Percentiles rank a stretch among this genome's conserved stretches.
Conservation (phyloP, 2,329 filamentous ascomycete genomes). For the Colletotrichum gloeosporioides region DNA sequence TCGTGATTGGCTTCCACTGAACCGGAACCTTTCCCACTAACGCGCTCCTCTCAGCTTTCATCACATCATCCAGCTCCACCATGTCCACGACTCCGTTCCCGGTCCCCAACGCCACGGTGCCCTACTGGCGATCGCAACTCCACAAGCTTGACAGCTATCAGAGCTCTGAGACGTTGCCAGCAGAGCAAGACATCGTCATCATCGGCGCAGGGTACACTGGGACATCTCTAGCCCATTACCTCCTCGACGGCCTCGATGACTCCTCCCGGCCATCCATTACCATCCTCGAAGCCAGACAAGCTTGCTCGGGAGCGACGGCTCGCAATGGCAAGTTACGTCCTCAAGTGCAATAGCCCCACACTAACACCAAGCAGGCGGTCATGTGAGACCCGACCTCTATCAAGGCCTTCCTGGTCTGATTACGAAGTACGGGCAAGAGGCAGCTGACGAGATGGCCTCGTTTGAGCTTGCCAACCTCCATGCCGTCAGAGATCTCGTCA, state of each 20-base stretch:
- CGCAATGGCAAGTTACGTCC: constrained; percentile 1
- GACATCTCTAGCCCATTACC: constrained; percentile 1
- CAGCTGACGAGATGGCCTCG: constrained; percentile 27
- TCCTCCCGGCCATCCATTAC: not conserved
- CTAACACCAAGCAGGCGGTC: constrained; percentile 2
- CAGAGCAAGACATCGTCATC: constrained; percentile 18
- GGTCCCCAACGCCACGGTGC: not conserved
- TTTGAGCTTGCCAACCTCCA: constrained; percentile 23
- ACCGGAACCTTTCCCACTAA: not conserved
- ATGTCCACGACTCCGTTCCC: not conserved
- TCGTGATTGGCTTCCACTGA: not conserved
- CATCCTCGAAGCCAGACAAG: constrained; percentile 21
- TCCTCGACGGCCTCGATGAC: not conserved
- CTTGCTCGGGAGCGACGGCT: constrained; percentile 18
- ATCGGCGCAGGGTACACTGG: constrained; percentile 19
- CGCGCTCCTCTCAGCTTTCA: not conserved
- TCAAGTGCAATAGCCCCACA: too few relatives aligned
- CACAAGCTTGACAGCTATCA: constrained; percentile 19
- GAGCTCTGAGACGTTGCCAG: constrained; percentile 9
- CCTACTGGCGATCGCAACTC: constrained; percentile 13
- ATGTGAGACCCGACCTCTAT: constrained; percentile 18
- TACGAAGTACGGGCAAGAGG: constrained; percentile 23
- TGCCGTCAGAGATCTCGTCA: constrained; percentile 16
- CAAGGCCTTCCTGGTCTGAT: not conserved
- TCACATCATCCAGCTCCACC: too few relatives aligned